Percentiles rank a stretch among this genome's conserved stretches.
phyloP scores from a whole-genome alignment of 1,284 basidiomycete species.

The Waitea zeae region DNA sequence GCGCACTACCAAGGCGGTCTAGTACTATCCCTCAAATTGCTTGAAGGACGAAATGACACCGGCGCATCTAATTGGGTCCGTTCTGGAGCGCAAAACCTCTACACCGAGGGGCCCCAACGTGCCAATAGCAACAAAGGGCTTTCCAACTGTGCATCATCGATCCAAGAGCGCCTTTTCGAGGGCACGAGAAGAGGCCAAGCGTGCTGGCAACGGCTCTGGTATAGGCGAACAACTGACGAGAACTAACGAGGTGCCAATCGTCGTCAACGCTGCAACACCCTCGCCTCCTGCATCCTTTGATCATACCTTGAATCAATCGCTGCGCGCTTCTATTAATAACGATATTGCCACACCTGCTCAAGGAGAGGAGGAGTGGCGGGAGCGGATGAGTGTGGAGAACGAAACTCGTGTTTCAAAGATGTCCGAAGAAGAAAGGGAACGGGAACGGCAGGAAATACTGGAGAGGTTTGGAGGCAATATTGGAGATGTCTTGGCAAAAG shows the following conservation, averaged over 20 bases:
- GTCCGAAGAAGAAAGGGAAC: slow-evolving; percentile 36
- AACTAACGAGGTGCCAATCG: slow-evolving; percentile 1
- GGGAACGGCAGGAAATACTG: slow-evolving; percentile 43
- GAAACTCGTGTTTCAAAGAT: slow-evolving; percentile 32
- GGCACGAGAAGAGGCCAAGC: slow-evolving; percentile 16
- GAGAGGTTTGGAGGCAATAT: slow-evolving; percentile 50
- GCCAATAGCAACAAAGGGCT: slow-evolving; percentile 20
- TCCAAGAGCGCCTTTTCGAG: slow-evolving; percentile 45
- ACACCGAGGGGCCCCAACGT: slow-evolving; percentile 13
- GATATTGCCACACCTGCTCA: neutral
- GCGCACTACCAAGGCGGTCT: too few species aligned
- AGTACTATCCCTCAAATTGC: too few species aligned
- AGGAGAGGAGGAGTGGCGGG: slow-evolving; percentile 11
- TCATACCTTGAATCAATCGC: neutral
- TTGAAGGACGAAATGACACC: too few species aligned
- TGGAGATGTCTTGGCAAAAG: slow-evolving; percentile 37
- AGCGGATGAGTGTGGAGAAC: slow-evolving; percentile 34
- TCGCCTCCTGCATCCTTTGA: neutral
- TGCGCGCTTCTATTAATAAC: neutral
- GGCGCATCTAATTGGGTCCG: slow-evolving; percentile 9
- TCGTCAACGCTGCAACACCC: neutral
- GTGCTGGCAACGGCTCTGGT: neutral
- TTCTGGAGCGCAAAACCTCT: slow-evolving; percentile 7
- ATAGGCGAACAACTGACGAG: neutral
- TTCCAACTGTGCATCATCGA: slow-evolving; percentile 43